Base-by-base conservation (phyloP, 768 basidiomycete species). In the Naganishia antarctica region DNA sequence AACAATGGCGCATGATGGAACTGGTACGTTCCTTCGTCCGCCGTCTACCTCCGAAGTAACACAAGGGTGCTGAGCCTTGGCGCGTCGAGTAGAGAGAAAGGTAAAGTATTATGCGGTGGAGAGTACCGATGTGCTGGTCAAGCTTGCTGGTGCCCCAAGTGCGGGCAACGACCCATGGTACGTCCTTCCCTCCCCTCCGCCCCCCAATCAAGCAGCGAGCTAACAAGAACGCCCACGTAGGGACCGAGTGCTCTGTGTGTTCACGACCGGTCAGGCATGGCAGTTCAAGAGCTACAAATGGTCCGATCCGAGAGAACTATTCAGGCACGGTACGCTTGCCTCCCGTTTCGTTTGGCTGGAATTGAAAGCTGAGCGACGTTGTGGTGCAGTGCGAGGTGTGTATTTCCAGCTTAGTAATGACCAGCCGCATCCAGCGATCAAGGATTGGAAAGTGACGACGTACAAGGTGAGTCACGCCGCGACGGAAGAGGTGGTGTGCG, bases 221-320 rank as follows among this genome's bases (percentile, higher is more conserved):
- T n/a, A n/a, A n/a, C n/a, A n/a, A n/a, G n/a, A n/a, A n/a, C n/a
- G n/a, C n/a, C n/a, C n/a, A n/a, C 46, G 25, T 63, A 80, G 81
- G 82, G 92, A 97, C 62, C 84, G 94, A 40, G 96, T 99, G 4
- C 87, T 96, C 4, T 96, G 93, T 69, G 94, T 99, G 16, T 87
- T 96, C 85, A 98, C 96, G 9, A 99, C 96, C 0, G 96, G 96
- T 0, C 94, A 98, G 70, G 87, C 89, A 32, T 97, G 96, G 96
- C 96, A 99, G 75, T 99, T 99, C 79, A 82, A 87, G 63, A 88
- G 90, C 18, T 98, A 98, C 80, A 93, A 94, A 75, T 99, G 94
- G 94, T 86, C 83, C 53, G 92, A 98, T 72, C 96, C 96, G 0
- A 85, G 86, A 65, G 83, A 88, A 57, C 78, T 99, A 28, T 98